phyloP scores from a whole-genome alignment of 768 basidiomycete genomes.

The Collybia nuda region DNA sequence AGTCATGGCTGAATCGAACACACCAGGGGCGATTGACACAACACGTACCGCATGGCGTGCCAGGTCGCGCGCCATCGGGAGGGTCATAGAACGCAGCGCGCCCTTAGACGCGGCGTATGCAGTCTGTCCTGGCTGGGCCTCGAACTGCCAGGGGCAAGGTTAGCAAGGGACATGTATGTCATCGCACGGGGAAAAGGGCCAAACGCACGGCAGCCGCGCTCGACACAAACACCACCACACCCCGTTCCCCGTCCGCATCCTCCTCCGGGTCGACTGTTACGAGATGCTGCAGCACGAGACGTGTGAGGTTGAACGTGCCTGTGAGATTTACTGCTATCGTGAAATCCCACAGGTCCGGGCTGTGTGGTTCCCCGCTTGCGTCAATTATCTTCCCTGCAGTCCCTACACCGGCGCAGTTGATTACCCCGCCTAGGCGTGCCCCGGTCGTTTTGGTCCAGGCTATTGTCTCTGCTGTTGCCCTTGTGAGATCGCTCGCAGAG shows the following conservation, averaged over 20 bases:
- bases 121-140: constrained; percentile 56
- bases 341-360: constrained; percentile 51
- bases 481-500: constrained; percentile 29
- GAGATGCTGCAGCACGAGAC: constrained; percentile 50
- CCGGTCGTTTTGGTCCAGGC: constrained; percentile 39
- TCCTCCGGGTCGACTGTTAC: constrained; percentile 47
- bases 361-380: constrained; percentile 43
- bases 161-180: not conserved
- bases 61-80: constrained; percentile 63
- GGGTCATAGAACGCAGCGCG: constrained; percentile 54
- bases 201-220: constrained; percentile 51
- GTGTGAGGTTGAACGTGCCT: constrained; percentile 59
- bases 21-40: constrained; percentile 56
- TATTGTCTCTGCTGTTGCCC: constrained; percentile 36
- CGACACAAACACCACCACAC: constrained; percentile 56
- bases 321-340: constrained; percentile 55
- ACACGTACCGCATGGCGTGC: constrained; percentile 52
- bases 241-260: constrained; percentile 49
- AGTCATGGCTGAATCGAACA: constrained; percentile 51
- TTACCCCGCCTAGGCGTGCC: constrained; percentile 51
- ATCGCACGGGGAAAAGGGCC: not conserved
- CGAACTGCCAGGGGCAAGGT: constrained; percentile 32
- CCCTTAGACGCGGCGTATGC: constrained; percentile 62
- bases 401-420: constrained; percentile 59
- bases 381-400: constrained; percentile 46